phyloP scores from a whole-genome alignment of 805 yeast genomes.

The Barnettozyma siamensis region DNA sequence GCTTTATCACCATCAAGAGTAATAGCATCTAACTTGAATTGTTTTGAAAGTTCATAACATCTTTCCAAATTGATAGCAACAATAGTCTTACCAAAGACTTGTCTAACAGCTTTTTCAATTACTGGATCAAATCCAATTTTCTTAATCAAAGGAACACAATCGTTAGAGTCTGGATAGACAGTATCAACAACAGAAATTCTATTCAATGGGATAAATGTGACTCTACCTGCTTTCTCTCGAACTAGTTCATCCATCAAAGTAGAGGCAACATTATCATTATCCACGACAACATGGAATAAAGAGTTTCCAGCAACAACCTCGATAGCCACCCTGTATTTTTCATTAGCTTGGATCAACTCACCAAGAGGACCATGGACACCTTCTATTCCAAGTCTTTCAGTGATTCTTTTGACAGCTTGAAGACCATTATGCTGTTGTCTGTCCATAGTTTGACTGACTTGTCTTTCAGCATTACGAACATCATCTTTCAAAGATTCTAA shows the following conservation, averaged over 20 bases:
- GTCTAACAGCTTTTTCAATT: slow-evolving; percentile 63
- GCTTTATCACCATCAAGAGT: slow-evolving; percentile 92
- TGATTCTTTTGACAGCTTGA: slow-evolving; percentile 58
- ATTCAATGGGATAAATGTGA: slow-evolving; percentile 87
- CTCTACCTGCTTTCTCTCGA: slow-evolving; percentile 70
- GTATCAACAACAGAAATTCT: slow-evolving; percentile 41
- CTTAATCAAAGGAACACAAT: slow-evolving; percentile 69
- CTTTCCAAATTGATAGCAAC: slow-evolving; percentile 65
- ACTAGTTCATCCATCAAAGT: slow-evolving; percentile 69
- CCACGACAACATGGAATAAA: slow-evolving; percentile 85
- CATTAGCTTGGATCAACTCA: slow-evolving; percentile 74
- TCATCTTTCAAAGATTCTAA: slow-evolving; percentile 51
- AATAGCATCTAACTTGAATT: slow-evolving; percentile 62
- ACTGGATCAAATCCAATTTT: slow-evolving; percentile 59
- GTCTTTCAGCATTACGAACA: slow-evolving; percentile 49
- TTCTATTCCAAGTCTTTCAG: slow-evolving; percentile 49
- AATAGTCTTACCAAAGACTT: slow-evolving; percentile 75
- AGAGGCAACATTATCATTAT: slow-evolving; percentile 78
- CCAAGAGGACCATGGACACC: slow-evolving; percentile 83
- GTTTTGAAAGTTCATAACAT: slow-evolving; percentile 63
- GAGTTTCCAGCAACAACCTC: slow-evolving; percentile 88
- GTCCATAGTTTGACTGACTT: slow-evolving; percentile 69
- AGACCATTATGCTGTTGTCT: slow-evolving; percentile 65
- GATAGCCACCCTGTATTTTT: slow-evolving; percentile 76
- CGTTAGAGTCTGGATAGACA: slow-evolving; percentile 54